phyloP scores from a whole-genome alignment of 176 grass and related monocot species.

The Oryza glaberrima region DNA sequence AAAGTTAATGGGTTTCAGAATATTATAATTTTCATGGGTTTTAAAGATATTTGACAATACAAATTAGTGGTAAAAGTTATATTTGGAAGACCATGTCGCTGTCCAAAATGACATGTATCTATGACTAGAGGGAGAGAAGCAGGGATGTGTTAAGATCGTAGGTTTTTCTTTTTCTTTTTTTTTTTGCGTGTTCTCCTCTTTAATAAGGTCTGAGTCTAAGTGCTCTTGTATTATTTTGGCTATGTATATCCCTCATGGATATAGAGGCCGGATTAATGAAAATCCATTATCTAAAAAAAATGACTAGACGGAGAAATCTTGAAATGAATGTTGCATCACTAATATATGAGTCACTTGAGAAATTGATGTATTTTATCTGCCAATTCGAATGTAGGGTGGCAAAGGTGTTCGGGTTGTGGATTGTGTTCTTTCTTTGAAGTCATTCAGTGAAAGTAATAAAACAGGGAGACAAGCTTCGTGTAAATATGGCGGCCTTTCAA shows the following conservation, averaged over 20 bases:
- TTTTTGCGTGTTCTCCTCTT: too few species aligned
- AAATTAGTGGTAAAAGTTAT: neutral
- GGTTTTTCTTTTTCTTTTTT: too few species aligned
- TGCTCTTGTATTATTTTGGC: too few species aligned
- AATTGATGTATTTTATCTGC: constrained; percentile 34
- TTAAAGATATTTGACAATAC: neutral
- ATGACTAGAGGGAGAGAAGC: neutral
- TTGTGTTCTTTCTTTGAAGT: constrained; percentile 79
- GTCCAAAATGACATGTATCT: neutral
- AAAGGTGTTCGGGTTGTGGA: constrained; percentile 81
- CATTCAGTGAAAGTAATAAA: constrained; percentile 64
- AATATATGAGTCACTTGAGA: neutral
- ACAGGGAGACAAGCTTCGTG: constrained; percentile 46
- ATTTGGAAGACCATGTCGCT: neutral
- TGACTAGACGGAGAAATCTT: neutral
- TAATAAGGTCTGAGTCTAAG: too few species aligned
- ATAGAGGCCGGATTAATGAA: too few species aligned
- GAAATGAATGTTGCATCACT: neutral
- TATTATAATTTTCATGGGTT: neutral
- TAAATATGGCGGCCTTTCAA: constrained; percentile 58
- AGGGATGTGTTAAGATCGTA: too few species aligned
- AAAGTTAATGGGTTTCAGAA: neutral
- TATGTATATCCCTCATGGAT: too few species aligned
- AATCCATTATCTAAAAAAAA: too few species aligned
- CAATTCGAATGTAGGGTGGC: constrained; percentile 65